These are phyloP conservation scores for Sonneratia alba DNA, from an alignment of 345 rosid genomes.

Conservation along the genomic window DNA sequence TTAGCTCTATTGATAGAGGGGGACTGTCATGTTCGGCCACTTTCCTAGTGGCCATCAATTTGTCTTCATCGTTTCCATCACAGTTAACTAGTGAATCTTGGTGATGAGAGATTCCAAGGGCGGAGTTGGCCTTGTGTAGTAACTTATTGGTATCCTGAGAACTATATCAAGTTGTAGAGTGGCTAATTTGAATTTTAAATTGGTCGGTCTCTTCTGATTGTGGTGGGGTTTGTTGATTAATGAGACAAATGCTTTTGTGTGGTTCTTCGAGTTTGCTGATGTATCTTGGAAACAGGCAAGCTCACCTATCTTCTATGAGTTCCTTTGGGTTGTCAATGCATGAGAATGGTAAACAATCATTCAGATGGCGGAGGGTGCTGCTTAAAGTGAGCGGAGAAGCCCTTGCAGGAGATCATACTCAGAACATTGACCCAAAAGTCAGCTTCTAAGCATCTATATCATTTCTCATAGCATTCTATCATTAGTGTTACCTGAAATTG, in stretches of 20 bases:
- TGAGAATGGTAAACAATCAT: slow-evolving; percentile 32
- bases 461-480: neutral
- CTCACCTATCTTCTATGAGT: slow-evolving; percentile 43
- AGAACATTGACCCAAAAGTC: slow-evolving; percentile 88
- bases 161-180: neutral
- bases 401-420: slow-evolving; percentile 73
- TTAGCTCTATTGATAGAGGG: neutral
- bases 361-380: slow-evolving; percentile 85
- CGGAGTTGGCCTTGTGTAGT: neutral
- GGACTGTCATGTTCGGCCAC: neutral
- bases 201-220: neutral
- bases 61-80: neutral
- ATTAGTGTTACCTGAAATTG: slow-evolving; percentile 9
- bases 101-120: neutral
- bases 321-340: slow-evolving; percentile 39
- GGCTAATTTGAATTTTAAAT: neutral
- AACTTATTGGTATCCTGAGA: neutral
- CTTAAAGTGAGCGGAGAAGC: slow-evolving; percentile 99
- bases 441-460: neutral
- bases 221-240: neutral
- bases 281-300: slow-evolving; percentile 25
- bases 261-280: neutral
- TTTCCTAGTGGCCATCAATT: neutral
- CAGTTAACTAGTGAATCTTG: neutral
- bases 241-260: neutral